phyloP scores from a whole-genome alignment of 2,329 filamentous ascomycete genomes.

The Colletotrichum paranaense region DNA sequence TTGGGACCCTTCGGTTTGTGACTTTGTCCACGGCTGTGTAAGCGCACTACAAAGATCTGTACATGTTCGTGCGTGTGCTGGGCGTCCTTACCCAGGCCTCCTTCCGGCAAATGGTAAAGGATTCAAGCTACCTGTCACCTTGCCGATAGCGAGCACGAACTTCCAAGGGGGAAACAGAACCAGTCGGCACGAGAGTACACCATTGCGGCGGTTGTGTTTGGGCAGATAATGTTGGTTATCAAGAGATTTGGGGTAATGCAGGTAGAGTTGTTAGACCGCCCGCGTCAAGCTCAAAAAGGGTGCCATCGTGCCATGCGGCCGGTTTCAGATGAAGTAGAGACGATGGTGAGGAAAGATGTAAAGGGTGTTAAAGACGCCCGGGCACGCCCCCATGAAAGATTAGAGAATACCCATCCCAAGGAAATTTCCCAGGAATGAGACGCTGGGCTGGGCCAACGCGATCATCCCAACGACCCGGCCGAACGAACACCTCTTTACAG shows the following conservation, averaged over 20 bases:
- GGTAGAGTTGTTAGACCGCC: not conserved
- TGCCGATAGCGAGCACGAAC: slow-evolving; percentile 10
- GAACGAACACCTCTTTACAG: not conserved
- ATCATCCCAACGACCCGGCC: slow-evolving; percentile 18
- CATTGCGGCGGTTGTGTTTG: not conserved
- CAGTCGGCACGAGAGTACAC: slow-evolving; percentile 10
- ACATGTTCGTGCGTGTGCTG: not conserved
- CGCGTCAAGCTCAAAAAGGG: slow-evolving; percentile 4
- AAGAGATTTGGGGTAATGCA: not conserved
- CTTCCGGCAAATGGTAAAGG: no score
- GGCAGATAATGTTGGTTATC: not conserved
- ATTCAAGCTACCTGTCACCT: not conserved
- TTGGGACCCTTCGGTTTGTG: slow-evolving; percentile 19
- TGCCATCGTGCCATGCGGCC: slow-evolving; percentile 18
- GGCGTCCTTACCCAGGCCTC: not conserved
- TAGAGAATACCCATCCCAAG: not conserved
- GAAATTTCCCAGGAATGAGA: slow-evolving; percentile 26
- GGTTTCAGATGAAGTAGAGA: not conserved
- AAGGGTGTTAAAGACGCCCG: not conserved
- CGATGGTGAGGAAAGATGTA: not conserved
- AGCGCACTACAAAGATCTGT: not conserved
- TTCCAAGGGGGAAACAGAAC: not conserved
- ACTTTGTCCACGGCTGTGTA: slow-evolving; percentile 7
- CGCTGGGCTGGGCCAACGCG: slow-evolving; percentile 16
- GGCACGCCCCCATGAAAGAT: not conserved